Conservation (phyloP, 495 filamentous ascomycete species). For the Jackrogersella minutella region DNA sequence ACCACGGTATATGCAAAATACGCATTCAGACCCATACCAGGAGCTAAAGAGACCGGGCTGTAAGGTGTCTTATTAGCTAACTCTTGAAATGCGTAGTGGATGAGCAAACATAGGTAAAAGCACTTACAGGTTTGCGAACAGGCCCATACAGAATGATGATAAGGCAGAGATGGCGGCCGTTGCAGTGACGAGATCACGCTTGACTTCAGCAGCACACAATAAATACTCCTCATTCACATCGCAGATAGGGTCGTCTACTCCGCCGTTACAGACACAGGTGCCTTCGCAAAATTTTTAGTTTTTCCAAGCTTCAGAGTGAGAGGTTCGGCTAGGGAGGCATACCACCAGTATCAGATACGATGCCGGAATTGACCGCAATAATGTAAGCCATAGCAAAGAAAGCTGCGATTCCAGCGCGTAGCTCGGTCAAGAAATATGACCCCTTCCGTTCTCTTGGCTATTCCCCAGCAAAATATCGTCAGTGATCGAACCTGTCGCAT, state of each 20-base stretch:
- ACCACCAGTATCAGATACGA: constrained; percentile 63
- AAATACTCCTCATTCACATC: constrained; percentile 64
- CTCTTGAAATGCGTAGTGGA: not conserved
- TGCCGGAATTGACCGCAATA: constrained; percentile 73
- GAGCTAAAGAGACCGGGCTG: constrained; percentile 77
- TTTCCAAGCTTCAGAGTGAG: not conserved
- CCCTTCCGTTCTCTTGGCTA: constrained; percentile 75
- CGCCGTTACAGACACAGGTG: constrained; percentile 72
- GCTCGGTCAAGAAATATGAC: constrained; percentile 79
- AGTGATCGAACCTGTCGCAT: constrained; percentile 1
- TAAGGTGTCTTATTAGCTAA: constrained; percentile 17
- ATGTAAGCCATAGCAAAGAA: constrained; percentile 91
- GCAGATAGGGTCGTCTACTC: constrained; percentile 60
- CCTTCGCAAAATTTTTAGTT: constrained; percentile 49
- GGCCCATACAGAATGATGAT: constrained; percentile 75
- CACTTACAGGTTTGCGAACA: constrained; percentile 66
- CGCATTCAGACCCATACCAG: constrained; percentile 85
- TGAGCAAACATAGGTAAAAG: not conserved
- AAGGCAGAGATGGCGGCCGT: constrained; percentile 80
- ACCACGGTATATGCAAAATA: constrained; percentile 88
- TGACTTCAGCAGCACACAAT: constrained; percentile 64
- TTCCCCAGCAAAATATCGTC: constrained; percentile 32
- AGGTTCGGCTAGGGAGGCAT: constrained; percentile 3
- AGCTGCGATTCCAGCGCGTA: constrained; percentile 79
- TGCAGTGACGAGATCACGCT: constrained; percentile 78